phyloP scores from a whole-genome alignment of 164 flowering plant species.

The Sextonia rubra region DNA sequence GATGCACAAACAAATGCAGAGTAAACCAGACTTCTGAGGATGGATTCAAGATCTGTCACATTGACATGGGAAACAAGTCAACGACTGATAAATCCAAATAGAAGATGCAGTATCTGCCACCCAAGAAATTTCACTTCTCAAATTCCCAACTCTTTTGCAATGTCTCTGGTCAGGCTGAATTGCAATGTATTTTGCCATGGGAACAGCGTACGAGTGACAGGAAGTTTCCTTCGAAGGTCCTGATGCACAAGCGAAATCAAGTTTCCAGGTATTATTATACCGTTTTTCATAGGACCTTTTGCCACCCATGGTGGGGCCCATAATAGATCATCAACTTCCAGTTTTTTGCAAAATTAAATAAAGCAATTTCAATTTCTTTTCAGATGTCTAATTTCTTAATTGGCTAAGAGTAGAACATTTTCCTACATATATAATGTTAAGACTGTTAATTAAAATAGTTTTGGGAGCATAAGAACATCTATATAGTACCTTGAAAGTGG shows the following conservation, averaged over 20 bases:
- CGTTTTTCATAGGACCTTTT: background rate
- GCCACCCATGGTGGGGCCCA: too few relatives aligned
- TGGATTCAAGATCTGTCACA: background rate
- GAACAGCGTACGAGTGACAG: constrained; percentile 89
- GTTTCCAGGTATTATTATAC: background rate
- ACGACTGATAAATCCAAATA: background rate
- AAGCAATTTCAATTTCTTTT: background rate
- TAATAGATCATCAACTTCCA: background rate
- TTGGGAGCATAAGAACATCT: background rate
- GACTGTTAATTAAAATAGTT: background rate
- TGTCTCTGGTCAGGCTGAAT: constrained; percentile 73
- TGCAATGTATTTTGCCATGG: constrained; percentile 94
- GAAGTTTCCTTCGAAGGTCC: constrained; percentile 97
- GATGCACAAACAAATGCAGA: background rate
- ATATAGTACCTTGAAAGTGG: constrained; percentile 81
- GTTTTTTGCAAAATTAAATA: background rate
- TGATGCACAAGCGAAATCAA: constrained; percentile 27
- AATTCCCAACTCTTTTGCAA: constrained; percentile 70
- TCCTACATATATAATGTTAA: background rate
- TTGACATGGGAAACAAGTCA: background rate
- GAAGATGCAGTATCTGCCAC: background rate
- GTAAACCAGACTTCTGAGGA: background rate
- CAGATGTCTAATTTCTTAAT: background rate
- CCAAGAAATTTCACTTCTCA: constrained; percentile 37
- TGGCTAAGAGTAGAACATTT: background rate